Conservation (phyloP, 345 rosid genomes). For the Populus simonii region DNA sequence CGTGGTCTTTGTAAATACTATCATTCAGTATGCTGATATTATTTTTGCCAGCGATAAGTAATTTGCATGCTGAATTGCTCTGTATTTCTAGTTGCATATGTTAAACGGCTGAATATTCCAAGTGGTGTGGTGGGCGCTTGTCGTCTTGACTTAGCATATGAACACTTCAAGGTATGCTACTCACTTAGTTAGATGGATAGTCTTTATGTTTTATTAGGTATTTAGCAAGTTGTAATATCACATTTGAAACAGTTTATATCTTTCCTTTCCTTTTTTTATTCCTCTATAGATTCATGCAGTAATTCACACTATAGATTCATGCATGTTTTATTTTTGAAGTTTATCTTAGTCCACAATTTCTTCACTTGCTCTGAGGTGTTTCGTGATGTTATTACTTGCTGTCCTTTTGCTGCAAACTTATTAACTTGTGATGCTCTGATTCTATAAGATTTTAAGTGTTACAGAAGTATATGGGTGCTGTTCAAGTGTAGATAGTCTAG, state of each 20-base stretch:
- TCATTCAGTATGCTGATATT: not conserved
- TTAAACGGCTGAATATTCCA: constrained; percentile 81
- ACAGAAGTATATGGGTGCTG: not conserved
- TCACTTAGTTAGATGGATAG: constrained; percentile 8
- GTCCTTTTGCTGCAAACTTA: not conserved
- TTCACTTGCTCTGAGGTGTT: not conserved
- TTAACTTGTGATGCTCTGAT: not conserved
- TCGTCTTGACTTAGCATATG: constrained; percentile 96
- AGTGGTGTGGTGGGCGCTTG: constrained; percentile 97
- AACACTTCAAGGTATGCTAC: constrained; percentile 82
- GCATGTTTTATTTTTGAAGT: not conserved
- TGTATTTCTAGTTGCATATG: constrained; percentile 61
- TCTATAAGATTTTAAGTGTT: not conserved
- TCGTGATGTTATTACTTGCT: not conserved
- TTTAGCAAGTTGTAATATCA: not conserved
- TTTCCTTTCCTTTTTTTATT: not conserved
- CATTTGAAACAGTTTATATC: not conserved
- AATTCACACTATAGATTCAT: not conserved
- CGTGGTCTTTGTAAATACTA: not conserved
- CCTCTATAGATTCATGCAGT: not conserved
- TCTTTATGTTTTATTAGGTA: constrained; percentile 9
- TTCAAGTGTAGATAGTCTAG: not conserved
- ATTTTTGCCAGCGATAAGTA: constrained; percentile 1
- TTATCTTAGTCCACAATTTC: not conserved
- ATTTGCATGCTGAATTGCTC: constrained; percentile 14